These are phyloP conservation scores for Striga hermonthica DNA, from an alignment of 305 asterid species.

Conservation along the genomic window DNA sequence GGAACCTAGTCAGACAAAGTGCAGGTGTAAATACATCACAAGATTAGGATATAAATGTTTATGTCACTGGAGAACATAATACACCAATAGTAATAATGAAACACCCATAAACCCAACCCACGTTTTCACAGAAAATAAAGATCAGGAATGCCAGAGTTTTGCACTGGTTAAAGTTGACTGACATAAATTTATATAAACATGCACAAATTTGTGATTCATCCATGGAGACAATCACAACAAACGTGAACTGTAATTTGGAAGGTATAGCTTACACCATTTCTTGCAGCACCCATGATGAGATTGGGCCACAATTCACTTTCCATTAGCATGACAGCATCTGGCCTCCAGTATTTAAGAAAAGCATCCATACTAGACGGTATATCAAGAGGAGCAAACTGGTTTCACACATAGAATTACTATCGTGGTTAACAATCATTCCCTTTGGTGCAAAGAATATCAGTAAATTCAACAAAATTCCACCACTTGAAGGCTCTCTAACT, in stretches of 20 bases:
- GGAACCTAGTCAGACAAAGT: slow-evolving; percentile 47
- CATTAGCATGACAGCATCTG: slow-evolving; percentile 67
- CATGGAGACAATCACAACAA: slow-evolving; percentile 11
- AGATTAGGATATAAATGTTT: not conserved
- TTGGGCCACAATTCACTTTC: slow-evolving; percentile 96
- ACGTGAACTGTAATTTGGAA: slow-evolving; percentile 21
- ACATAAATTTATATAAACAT: slow-evolving; percentile 18
- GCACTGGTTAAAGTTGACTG: not conserved
- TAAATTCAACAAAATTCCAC: slow-evolving; percentile 13
- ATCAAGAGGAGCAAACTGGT: slow-evolving; percentile 94
- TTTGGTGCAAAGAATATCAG: slow-evolving; percentile 15
- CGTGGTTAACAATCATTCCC: slow-evolving; percentile 2
- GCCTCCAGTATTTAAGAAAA: slow-evolving; percentile 83
- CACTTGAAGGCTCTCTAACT: not conserved
- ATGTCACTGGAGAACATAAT: slow-evolving; percentile 5
- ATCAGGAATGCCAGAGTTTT: too few relatives aligned
- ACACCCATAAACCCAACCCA: not conserved
- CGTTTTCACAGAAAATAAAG: too few relatives aligned
- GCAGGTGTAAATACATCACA: slow-evolving; percentile 22
- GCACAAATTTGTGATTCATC: slow-evolving; percentile 19
- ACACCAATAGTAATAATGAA: slow-evolving; percentile 10
- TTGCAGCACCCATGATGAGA: slow-evolving; percentile 76
- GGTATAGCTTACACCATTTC: slow-evolving; percentile 52
- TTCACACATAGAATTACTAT: slow-evolving; percentile 20
- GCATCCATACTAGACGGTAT: slow-evolving; percentile 66